phyloP scores from a whole-genome alignment of 2,329 filamentous ascomycete genomes.

The Colletotrichum gigasporum region DNA sequence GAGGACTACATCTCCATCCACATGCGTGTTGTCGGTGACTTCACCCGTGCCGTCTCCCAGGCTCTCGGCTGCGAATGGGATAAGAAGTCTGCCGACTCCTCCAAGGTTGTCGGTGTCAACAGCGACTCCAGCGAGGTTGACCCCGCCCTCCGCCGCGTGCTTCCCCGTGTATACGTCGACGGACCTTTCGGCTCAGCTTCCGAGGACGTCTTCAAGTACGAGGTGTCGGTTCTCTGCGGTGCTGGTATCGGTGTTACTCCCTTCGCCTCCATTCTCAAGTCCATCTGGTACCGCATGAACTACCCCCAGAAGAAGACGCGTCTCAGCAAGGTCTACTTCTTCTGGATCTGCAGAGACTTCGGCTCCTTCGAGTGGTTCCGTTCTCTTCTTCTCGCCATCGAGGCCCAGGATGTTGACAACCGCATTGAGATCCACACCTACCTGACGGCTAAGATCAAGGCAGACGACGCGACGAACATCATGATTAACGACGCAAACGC shows the following conservation, averaged over 20 bases:
- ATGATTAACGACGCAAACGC: conserved; percentile 92
- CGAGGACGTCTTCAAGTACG: conserved; percentile 90
- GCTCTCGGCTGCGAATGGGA: conserved; percentile 81
- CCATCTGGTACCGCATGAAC: conserved; percentile 94
- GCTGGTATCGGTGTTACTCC: conserved; percentile 89
- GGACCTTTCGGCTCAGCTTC: conserved; percentile 88
- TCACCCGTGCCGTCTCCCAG: conserved; percentile 75
- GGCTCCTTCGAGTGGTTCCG: conserved; percentile 92
- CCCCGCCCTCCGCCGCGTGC: conserved; percentile 75
- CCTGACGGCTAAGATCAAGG: conserved; percentile 86
- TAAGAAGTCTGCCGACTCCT: conserved; percentile 64
- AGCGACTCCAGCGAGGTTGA: conserved; percentile 69
- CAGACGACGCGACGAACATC: conserved; percentile 87
- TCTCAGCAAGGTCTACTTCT: conserved; percentile 88
- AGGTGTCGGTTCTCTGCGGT: conserved; percentile 80
- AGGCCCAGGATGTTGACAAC: conserved; percentile 84
- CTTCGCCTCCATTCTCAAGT: conserved; percentile 87
- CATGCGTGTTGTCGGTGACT: conserved; percentile 84
- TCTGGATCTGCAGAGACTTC: conserved; percentile 91
- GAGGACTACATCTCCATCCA: conserved; percentile 92
- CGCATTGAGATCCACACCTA: conserved; percentile 92
- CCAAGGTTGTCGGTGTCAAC: conserved; percentile 76
- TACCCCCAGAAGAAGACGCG: conserved; percentile 83
- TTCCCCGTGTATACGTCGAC: conserved; percentile 84
- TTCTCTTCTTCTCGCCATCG: conserved; percentile 83